Conservation (phyloP, 306 rosid species). For the Sesbania bispinosa region DNA sequence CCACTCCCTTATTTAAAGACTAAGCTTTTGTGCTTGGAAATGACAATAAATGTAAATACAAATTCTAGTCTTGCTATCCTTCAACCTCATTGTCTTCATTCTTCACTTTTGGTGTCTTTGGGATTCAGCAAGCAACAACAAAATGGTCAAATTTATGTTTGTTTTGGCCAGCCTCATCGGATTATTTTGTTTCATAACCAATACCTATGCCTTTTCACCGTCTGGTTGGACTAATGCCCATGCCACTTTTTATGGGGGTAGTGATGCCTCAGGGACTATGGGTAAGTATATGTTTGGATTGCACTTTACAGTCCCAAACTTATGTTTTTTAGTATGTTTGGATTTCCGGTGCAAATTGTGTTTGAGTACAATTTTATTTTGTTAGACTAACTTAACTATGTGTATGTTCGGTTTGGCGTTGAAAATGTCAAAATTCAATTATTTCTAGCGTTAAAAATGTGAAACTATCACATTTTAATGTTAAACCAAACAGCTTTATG, state of each 20-base stretch:
- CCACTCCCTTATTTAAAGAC: constrained; percentile 50
- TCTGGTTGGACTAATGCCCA: constrained; percentile 68
- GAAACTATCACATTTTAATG: no score
- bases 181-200: constrained; percentile 30
- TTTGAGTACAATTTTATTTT: no score
- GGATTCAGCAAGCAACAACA: constrained; percentile 11
- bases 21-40: constrained; percentile 23
- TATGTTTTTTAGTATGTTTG: no score
- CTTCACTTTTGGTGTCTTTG: background rate
- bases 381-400: no score
- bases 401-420: no score
- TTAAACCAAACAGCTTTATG: no score
- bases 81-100: background rate
- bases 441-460: no score
- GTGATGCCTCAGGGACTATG: constrained; percentile 95
- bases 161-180: constrained; percentile 35
- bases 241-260: constrained; percentile 91
- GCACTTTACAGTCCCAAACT: no score
- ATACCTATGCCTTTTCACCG: constrained; percentile 47
- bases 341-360: no score
- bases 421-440: no score
- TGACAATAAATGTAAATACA: constrained; percentile 32
- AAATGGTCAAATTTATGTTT: constrained; percentile 46
- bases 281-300: no score
- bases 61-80: background rate